Evolutionary conservation across 805 yeast species (phyloP).

Genomic region (Pichia insulana): DNA sequence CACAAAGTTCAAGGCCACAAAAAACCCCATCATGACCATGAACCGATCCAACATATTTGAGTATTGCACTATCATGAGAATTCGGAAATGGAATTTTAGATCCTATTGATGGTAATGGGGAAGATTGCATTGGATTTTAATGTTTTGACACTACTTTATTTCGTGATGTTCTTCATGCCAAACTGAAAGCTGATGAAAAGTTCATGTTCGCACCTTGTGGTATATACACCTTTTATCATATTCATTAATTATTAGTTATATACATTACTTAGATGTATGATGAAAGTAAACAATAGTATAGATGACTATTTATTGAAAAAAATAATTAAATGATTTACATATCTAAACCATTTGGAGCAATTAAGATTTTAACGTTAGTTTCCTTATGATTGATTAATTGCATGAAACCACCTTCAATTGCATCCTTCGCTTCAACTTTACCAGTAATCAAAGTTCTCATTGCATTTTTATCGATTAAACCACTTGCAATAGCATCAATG

Average conservation of each 20-base stretch:
- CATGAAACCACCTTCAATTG: conserved; percentile 44
- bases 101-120: conserved; percentile 6
- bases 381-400: conserved; percentile 46
- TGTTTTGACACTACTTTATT: not conserved
- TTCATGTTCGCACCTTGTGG: too few relatives aligned
- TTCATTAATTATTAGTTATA: too few relatives aligned
- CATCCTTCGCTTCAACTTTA: conserved; percentile 39
- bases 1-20: conserved; percentile 84
- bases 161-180: too few relatives aligned
- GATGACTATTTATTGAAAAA: too few relatives aligned
- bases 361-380: conserved; percentile 44
- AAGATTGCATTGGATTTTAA: not conserved
- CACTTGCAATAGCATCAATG: conserved; percentile 39
- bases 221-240: too few relatives aligned
- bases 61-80: conserved; percentile 43
- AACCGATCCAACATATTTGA: conserved; percentile 66
- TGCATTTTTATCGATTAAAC: conserved; percentile 36
- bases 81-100: conserved; percentile 7
- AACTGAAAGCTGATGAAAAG: too few relatives aligned
- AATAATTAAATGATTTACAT: conserved; percentile 8
- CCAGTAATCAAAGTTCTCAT: conserved; percentile 46
- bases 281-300: too few relatives aligned
- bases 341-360: conserved; percentile 35
- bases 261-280: too few relatives aligned
- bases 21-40: conserved; percentile 64